Percentiles rank a stretch among this genome's conserved stretches.
Evolutionary conservation across 345 rosid genomes (phyloP).

Genomic region (Lepidium africanum): DNA sequence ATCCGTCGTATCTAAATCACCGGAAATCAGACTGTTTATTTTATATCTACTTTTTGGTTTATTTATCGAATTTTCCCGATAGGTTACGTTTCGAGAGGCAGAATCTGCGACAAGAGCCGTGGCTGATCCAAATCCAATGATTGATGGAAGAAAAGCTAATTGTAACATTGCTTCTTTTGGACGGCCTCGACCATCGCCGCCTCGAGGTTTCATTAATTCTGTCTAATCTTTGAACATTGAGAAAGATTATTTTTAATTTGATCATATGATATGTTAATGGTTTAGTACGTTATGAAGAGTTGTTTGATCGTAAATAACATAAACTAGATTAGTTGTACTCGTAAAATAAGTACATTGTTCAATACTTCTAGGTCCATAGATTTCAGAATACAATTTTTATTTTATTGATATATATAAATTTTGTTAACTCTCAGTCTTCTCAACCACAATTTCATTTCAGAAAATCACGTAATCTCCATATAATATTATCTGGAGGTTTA

Average conservation of each 20-base stretch:
- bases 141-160: constrained; percentile 86
- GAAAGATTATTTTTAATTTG: neutral
- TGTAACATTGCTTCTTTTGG: constrained; percentile 91
- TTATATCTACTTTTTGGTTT: neutral
- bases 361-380: neutral
- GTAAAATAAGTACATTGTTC: constrained; percentile 9
- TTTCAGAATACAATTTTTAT: too few relatives aligned
- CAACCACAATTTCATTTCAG: too few relatives aligned
- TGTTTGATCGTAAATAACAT: neutral
- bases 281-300: neutral
- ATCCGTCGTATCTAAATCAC: too few relatives aligned
- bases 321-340: neutral
- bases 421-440: too few relatives aligned
- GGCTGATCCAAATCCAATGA: constrained; percentile 69
- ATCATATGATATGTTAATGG: neutral
- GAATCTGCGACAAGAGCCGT: constrained; percentile 85
- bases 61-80: neutral
- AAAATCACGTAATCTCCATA: too few relatives aligned
- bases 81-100: constrained; percentile 90
- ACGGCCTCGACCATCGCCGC: constrained; percentile 79
- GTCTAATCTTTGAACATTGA: neutral
- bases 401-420: too few relatives aligned
- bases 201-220: constrained; percentile 45
- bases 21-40: too few relatives aligned
- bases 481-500: too few relatives aligned